Base-by-base conservation (phyloP, 495 filamentous ascomycete genomes). In the Evernia prunastri region DNA sequence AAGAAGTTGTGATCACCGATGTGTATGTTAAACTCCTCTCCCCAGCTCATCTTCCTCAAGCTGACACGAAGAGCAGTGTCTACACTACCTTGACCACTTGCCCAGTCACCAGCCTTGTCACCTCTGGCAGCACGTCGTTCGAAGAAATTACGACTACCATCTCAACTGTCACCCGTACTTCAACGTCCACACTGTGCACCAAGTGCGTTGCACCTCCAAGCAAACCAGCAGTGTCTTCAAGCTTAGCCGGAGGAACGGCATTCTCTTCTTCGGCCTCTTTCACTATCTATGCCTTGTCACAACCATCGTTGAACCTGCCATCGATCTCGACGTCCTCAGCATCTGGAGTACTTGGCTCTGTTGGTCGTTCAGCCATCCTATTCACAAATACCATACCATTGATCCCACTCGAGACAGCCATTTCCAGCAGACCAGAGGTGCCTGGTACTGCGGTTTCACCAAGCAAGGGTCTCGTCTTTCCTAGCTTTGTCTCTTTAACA, bases 41-140 rank as follows among this genome's bases (percentile, higher is more conserved):
- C 13, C 40, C 5, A 20, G 11, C 13, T 8, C 15, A 18, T n/a
- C 42, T 13, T 31, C 15, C 23, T 20, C 35, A 23, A 37, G 18
- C 42, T 64, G 23, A 64, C 27, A 25, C 27, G 15, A 47, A 47
- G 10, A 49, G 27, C 36, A 61, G 59, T 20, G 53, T 62, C 18
- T 65, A 65, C 20, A 66, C 60, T 0, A 67, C 68, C 10, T 58
- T 70, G 47, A 70, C 68, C n/a, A 66, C 65, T 31, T 67, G 65
- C 56, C 65, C 68, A 4, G 45, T 70, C 27, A 70, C 68, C n/a
- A 68, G 56, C 27, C 68, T 61, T 53, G 40, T 63, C 51, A 65
- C 63, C 37, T 66, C 59, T 27, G 68, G 66, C 45, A 63, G 37
- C 13, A 51, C 56, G 15, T 40, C 63, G 47, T 58, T 64, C 27